Base-by-base conservation (phyloP, 805 yeast genomes). In the Metschnikowia continentalis region DNA sequence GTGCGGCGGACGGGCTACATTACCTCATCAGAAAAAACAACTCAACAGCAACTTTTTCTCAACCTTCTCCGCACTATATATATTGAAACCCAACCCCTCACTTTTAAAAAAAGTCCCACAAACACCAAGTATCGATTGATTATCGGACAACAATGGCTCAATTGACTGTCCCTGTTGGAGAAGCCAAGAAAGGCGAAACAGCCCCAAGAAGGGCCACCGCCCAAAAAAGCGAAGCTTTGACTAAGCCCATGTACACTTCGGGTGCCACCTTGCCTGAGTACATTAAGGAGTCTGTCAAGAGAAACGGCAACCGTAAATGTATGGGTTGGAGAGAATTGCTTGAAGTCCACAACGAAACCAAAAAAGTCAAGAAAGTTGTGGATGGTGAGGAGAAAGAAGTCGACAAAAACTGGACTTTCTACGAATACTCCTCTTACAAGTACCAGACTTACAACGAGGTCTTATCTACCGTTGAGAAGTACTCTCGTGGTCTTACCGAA, bases 331-430 rank as follows among this genome's bases (percentile, higher is more conserved):
- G 99, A 75, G 82, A 84, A 52, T 71, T 87, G 53, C 60, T 79
- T 44, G 92, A 90, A 49, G 66, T 88, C 48, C 92, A 90, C 69
- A 79, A 72, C 49, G 97, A 94, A 67, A 78, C 74, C 47, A 90
- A 88, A 70, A 76, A 74, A 62, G 79, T 94, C 52, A 82, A 81
- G 54, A 91, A 90, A 74, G 64, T 80, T 47, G 73, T 94, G 44
- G 87, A 91, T 60, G 98, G 97, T 52, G 78, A 86, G 65, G 81
- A 81, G 50, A 72, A 69, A 30, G 75, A 81, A 58, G 85, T 86
- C 46, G 90, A 87, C 63, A 94, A 94, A 73, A 84, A 84, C 48
- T 94, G 99, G 99, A 71, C 78, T 49, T 92, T 75, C 69, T 94
- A 80, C 66, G 97, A 94, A 71, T 72, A 86, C 63, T 78, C 89